Evolutionary conservation across 2,329 filamentous ascomycete species (phyloP).

Genomic region (Ophiosphaerella narmari): DNA sequence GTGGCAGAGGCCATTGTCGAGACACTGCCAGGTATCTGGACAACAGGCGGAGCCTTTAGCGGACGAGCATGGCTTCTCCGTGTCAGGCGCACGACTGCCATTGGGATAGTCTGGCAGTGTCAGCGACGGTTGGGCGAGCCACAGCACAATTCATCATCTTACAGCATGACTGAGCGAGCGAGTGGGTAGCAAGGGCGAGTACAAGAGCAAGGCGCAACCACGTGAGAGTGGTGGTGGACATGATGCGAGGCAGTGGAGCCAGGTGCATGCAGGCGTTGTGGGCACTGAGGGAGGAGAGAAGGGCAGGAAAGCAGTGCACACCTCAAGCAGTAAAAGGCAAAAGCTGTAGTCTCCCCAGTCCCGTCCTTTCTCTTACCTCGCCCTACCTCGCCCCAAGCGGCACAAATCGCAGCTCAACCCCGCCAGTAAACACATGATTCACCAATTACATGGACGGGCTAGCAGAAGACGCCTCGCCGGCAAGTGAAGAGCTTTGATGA

Average conservation of each 20-base stretch:
- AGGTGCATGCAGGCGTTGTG: not conserved
- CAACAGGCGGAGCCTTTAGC: slow-evolving; percentile 42
- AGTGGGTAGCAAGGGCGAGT: slow-evolving; percentile 20
- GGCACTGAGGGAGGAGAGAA: slow-evolving; percentile 8
- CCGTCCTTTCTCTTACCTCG: not conserved
- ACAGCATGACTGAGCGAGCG: slow-evolving; percentile 38
- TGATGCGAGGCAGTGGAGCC: slow-evolving; percentile 7
- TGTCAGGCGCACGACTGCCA: slow-evolving; percentile 28
- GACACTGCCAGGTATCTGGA: slow-evolving; percentile 42
- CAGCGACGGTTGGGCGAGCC: not conserved
- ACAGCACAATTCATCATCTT: slow-evolving; percentile 4
- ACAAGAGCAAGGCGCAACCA: slow-evolving; percentile 27
- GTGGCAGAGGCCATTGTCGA: slow-evolving; percentile 46
- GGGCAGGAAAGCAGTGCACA: slow-evolving; percentile 5
- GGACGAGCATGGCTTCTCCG: slow-evolving; percentile 42
- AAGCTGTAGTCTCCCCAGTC: not conserved
- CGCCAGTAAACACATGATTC: not conserved
- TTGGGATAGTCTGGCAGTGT: slow-evolving; percentile 41
- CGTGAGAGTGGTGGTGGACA: slow-evolving; percentile 17
- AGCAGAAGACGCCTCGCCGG: not conserved
- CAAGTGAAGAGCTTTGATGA: too few species aligned
- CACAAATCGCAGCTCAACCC: not conserved
- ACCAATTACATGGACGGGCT: not conserved
- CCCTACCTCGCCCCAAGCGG: not conserved
- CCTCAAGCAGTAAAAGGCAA: slow-evolving; percentile 9